A percentile compares a stretch with the other conserved stretches of the same genome.
phyloP scores from a whole-genome alignment of 129 eudicot species.

The Chrysanthemum seticuspe region DNA sequence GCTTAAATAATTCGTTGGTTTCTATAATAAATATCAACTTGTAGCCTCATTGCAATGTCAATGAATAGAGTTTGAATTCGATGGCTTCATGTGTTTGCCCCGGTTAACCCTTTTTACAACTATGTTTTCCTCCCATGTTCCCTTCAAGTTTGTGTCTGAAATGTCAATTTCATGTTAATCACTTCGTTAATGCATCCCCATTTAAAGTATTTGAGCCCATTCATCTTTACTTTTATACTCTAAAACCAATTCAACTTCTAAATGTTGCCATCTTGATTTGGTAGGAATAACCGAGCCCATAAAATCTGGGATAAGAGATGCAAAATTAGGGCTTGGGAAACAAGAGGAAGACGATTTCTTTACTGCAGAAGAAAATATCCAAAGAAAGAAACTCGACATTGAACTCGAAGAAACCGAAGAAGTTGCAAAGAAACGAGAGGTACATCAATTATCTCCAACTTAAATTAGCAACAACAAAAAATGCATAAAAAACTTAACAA shows the following conservation, averaged over 20 bases:
- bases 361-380: slow-evolving; percentile 96
- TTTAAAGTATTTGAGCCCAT: not conserved
- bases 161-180: too few relatives aligned
- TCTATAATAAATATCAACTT: too few relatives aligned
- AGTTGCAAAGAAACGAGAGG: slow-evolving; percentile 91
- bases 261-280: slow-evolving; percentile 6
- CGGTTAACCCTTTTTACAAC: too few relatives aligned
- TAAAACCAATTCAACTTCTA: not conserved
- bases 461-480: slow-evolving; percentile 2
- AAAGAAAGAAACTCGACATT: slow-evolving; percentile 82
- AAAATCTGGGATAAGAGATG: slow-evolving; percentile 94
- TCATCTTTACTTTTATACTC: not conserved
- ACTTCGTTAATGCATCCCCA: too few relatives aligned
- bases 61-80: too few relatives aligned
- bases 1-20: too few relatives aligned
- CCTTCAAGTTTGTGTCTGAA: too few relatives aligned
- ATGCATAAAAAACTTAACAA: slow-evolving; percentile 21
- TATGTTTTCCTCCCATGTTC: too few relatives aligned
- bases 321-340: slow-evolving; percentile 82
- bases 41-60: too few relatives aligned
- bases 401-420: slow-evolving; percentile 95
- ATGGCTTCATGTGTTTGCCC: too few relatives aligned
- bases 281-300: slow-evolving; percentile 93
- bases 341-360: slow-evolving; percentile 96
- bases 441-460: slow-evolving; percentile 35